phyloP scores from a whole-genome alignment of 306 rosid genomes.

The Mimosa bimucronata region DNA sequence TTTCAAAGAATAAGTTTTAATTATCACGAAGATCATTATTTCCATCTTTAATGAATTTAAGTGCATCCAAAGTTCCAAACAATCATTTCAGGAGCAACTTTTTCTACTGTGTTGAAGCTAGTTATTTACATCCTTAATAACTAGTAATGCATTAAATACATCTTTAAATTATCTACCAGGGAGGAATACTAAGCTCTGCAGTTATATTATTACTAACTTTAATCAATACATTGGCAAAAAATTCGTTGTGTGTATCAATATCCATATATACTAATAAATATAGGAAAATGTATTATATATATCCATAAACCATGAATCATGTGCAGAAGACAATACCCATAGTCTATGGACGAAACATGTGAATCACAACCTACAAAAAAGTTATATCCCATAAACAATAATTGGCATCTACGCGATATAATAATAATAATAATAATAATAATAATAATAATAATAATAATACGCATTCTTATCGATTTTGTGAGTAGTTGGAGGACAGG shows the following conservation, averaged over 20 bases:
- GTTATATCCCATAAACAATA: background rate
- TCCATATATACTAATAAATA: background rate
- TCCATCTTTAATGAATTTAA: no score
- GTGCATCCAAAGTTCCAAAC: no score
- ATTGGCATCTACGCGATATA: background rate
- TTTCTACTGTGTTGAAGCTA: no score
- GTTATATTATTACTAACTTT: background rate
- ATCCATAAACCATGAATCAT: background rate
- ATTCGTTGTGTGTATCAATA: background rate
- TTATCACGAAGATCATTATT: no score
- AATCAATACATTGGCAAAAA: background rate
- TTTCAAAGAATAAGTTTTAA: no score
- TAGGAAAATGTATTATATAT: background rate
- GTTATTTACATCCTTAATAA: no score
- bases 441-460: background rate
- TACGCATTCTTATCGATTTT: background rate
- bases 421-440: background rate
- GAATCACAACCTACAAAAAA: background rate
- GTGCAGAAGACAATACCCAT: background rate
- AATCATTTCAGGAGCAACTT: no score
- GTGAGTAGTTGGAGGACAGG: slow-evolving; percentile 7
- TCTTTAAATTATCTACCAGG: background rate
- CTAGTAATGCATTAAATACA: background rate
- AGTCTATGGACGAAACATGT: background rate
- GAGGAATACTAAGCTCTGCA: background rate